These are phyloP conservation scores for Leccinum aurantiacum DNA, from an alignment of 768 basidiomycete genomes.

Conservation along the genomic window DNA sequence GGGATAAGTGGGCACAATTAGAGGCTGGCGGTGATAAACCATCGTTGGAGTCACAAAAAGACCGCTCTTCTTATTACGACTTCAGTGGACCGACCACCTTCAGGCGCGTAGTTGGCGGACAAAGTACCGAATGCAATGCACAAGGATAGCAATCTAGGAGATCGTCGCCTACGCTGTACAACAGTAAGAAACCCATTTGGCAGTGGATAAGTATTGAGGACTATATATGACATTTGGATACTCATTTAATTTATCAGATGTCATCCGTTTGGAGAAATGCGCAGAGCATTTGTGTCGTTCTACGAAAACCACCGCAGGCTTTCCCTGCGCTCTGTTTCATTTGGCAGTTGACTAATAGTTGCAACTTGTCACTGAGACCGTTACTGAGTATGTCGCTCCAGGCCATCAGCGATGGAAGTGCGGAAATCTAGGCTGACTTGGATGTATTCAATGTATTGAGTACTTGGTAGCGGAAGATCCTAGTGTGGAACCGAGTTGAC, in stretches of 20 bases:
- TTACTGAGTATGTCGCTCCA: not conserved
- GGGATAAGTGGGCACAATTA: not conserved
- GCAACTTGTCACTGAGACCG: not conserved
- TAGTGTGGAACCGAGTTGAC: not conserved
- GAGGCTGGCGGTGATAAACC: not conserved
- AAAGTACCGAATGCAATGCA: not conserved
- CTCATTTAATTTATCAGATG: no score
- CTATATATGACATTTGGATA: no score
- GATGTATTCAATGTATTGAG: not conserved
- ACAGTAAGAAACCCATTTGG: not conserved
- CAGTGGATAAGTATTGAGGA: no score
- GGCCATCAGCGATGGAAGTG: not conserved
- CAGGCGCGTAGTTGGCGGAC: not conserved
- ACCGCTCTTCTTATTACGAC: no score
- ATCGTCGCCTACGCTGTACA: not conserved
- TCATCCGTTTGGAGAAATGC: no score
- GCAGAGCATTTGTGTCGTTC: not conserved
- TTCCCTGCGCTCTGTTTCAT: not conserved
- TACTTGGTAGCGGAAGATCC: not conserved
- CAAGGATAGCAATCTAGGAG: slow-evolving; percentile 4
- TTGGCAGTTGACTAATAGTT: not conserved
- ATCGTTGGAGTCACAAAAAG: not conserved
- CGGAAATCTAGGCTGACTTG: not conserved
- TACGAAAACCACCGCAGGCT: not conserved
- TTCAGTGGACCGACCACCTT: not conserved